Percentiles rank a stretch among this genome's conserved stretches.
phyloP scores from a whole-genome alignment of 1,139 yeast species.

The Saccharomyces hybrid region DNA sequence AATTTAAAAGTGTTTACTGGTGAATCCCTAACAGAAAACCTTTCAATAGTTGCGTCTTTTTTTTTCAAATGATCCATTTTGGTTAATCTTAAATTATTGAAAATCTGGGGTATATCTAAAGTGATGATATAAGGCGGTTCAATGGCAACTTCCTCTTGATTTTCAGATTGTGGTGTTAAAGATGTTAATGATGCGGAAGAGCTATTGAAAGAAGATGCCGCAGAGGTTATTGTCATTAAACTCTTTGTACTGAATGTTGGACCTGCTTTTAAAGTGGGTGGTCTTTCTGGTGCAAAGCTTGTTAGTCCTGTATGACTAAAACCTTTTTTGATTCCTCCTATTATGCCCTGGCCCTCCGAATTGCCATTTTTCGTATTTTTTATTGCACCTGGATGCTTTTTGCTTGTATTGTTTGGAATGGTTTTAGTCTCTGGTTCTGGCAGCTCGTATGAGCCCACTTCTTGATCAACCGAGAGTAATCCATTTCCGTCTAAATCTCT shows the following conservation, averaged over 20 bases:
- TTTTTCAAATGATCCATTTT: slow-evolving; percentile 11
- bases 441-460: slow-evolving; percentile 19
- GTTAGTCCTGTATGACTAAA: slow-evolving; percentile 5
- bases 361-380: background rate
- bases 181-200: slow-evolving; percentile 8
- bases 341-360: background rate
- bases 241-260: background rate
- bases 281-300: slow-evolving; percentile 1
- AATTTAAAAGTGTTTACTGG: slow-evolving; percentile 31
- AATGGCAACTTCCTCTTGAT: slow-evolving; percentile 6
- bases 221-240: background rate
- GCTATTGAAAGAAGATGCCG: slow-evolving; percentile 3
- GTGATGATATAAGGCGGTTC: slow-evolving; percentile 24
- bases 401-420: background rate
- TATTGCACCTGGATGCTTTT: background rate
- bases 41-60: slow-evolving; percentile 8
- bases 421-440: slow-evolving; percentile 4
- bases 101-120: slow-evolving; percentile 27
- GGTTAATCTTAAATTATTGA: slow-evolving; percentile 23
- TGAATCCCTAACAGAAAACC: slow-evolving; percentile 20
- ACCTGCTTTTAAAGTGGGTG: background rate
- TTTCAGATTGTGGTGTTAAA: slow-evolving; percentile 11
- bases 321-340: slow-evolving; percentile 5
- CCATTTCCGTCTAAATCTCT: slow-evolving; percentile 34
- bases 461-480: slow-evolving; percentile 27